Percentiles rank a stretch among this genome's conserved stretches.
Evolutionary conservation across 495 filamentous ascomycete genomes (phyloP).

Genomic region (Annulohypoxylon bovei): DNA sequence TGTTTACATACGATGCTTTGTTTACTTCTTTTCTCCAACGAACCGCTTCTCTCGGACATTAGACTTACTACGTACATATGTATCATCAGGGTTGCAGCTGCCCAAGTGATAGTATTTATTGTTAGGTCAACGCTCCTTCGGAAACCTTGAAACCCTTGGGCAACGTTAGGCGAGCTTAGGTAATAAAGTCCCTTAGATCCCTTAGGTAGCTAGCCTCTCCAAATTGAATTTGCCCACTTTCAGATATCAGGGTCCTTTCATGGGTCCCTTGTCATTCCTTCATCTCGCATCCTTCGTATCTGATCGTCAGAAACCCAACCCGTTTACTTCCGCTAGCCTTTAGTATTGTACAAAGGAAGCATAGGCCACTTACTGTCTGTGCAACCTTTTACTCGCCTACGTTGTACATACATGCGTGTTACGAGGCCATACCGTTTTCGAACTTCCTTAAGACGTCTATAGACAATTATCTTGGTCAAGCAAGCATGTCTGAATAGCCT

Average conservation of each 20-base stretch:
- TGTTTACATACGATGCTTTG: constrained; percentile 14
- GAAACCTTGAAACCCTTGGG: background rate
- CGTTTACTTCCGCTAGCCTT: constrained; percentile 31
- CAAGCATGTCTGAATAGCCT: constrained; percentile 27
- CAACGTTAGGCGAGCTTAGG: constrained; percentile 27
- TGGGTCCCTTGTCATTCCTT: constrained; percentile 40
- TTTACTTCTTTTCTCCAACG: constrained; percentile 1
- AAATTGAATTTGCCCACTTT: constrained; percentile 24
- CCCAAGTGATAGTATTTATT: constrained; percentile 10
- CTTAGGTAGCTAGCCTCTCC: background rate
- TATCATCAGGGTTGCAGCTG: constrained; percentile 17
- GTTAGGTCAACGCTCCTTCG: constrained; percentile 21
- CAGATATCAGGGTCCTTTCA: constrained; percentile 42
- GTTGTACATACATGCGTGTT: background rate
- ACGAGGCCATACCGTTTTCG: constrained; percentile 3
- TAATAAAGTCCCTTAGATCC: constrained; percentile 25
- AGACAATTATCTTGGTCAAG: background rate
- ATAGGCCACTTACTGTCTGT: constrained; percentile 27
- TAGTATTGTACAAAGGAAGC: constrained; percentile 26
- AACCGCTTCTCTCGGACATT: constrained; percentile 10
- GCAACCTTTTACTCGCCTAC: constrained; percentile 2
- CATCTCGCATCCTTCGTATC: constrained; percentile 46
- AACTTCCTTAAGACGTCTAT: background rate
- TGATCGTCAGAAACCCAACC: constrained; percentile 41
- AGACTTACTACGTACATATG: constrained; percentile 1